These are phyloP conservation scores for Debaryomyces singareniensis DNA, from an alignment of 1,139 yeast genomes.

Conservation along the genomic window DNA sequence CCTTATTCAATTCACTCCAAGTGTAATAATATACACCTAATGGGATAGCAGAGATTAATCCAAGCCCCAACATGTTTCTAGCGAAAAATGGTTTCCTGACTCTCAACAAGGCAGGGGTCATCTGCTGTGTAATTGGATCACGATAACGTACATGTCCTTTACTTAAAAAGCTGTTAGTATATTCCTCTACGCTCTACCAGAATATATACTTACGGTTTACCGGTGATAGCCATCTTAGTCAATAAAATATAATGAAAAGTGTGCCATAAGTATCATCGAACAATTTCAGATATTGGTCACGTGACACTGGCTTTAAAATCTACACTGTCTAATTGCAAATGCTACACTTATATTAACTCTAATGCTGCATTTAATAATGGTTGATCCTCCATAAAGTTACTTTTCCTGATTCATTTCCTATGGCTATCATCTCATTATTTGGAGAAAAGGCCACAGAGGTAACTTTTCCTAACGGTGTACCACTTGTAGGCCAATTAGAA, in stretches of 20 bases:
- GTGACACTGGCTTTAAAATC: no score
- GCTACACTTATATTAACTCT: conserved; percentile 1
- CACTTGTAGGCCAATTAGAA: conserved; percentile 95
- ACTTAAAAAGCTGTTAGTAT: conserved; percentile 13
- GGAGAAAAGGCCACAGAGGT: conserved; percentile 81
- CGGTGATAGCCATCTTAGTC: conserved; percentile 25
- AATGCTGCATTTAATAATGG: conserved; percentile 44
- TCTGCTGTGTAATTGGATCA: conserved; percentile 72
- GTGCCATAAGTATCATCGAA: background rate
- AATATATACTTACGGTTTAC: conserved; percentile 29
- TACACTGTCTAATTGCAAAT: background rate
- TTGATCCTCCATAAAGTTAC: conserved; percentile 86
- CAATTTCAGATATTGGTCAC: background rate
- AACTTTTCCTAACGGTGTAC: conserved; percentile 92
- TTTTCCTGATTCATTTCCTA: conserved; percentile 88
- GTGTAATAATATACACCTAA: conserved; percentile 71
- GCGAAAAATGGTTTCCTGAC: conserved; percentile 84
- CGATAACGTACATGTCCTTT: conserved; percentile 46
- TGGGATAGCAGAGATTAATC: conserved; percentile 54
- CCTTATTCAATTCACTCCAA: conserved; percentile 62
- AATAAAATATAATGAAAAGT: background rate
- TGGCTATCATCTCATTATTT: conserved; percentile 73
- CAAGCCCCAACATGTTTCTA: conserved; percentile 63
- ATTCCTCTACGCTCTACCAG: background rate
- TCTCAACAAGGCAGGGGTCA: conserved; percentile 90